Conservation (phyloP, 345 rosid genomes). For the Populus tremula region DNA sequence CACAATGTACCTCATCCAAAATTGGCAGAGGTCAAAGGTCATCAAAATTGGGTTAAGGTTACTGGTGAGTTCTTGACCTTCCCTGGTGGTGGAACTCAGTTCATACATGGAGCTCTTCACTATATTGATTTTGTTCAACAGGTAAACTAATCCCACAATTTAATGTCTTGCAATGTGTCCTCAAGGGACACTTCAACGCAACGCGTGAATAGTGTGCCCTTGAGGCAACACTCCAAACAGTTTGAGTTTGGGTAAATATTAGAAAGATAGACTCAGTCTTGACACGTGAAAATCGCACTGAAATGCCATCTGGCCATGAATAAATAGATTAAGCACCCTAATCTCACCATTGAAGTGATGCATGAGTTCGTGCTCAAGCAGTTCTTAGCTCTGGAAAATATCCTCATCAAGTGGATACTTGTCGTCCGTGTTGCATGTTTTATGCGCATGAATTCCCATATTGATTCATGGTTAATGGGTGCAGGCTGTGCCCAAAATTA, state of each 20-base stretch:
- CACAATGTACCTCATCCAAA: conserved; percentile 77
- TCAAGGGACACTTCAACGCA: too few species aligned
- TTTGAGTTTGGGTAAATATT: too few species aligned
- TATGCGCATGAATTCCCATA: neutral
- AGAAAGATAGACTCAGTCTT: neutral
- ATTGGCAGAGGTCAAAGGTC: conserved; percentile 85
- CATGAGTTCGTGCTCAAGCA: neutral
- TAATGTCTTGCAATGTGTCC: neutral
- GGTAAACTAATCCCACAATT: conserved; percentile 31
- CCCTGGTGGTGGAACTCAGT: conserved; percentile 97
- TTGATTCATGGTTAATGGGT: neutral
- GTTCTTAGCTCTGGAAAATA: neutral
- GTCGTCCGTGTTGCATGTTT: neutral
- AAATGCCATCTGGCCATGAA: too few species aligned
- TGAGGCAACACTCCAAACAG: too few species aligned
- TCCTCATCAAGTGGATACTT: neutral
- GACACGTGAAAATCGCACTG: neutral
- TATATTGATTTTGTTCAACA: conserved; percentile 73
- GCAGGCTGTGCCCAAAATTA: conserved; percentile 66
- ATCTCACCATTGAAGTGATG: neutral
- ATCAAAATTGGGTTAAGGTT: conserved; percentile 94
- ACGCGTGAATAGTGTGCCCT: too few species aligned
- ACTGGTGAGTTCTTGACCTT: conserved; percentile 88
- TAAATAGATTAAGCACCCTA: too few species aligned
- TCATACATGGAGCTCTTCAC: conserved; percentile 89